Evolutionary conservation across 2,329 filamentous ascomycete species (phyloP), one percentile per base, ranked within the genome.

Genomic region (Diaporthe sp.): DNA sequence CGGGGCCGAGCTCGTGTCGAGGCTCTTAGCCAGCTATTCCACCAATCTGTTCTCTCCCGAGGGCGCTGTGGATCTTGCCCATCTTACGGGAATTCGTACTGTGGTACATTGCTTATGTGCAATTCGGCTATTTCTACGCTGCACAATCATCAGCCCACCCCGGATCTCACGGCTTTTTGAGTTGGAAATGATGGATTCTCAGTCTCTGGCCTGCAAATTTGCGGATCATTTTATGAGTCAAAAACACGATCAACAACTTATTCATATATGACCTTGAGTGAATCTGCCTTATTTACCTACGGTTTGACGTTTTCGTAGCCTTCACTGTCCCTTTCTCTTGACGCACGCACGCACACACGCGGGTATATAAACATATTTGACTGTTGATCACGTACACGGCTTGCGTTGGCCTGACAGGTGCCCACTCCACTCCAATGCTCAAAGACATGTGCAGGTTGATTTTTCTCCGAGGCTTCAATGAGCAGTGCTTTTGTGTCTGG

Each of bases 41-140:
- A 72, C 71, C 71, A 72, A 72, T 61, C 57, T 31, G 12, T 42
- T 39, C 34, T 42, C 57, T 8, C 28, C 2, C 13, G 22, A 19
- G 31, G 62, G 22, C 28, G 51, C 15, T 53, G 65, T 68, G 65
- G 65, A 34, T 37, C 22, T 61, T 37, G 31, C 28, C 31, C 17
- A 34, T 55, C 34, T 28, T 51, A 17, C n/a, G n/a, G 9, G 49
- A 15, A 34, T 6, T 10, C 37, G 22, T 53, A 42, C 46, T 70
- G 49, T 70, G 49, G 65, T 42, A 70, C 65, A 70, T 28, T 55
- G 49, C 46, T 42, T 13, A 42, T 42, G 37, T 42, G 65, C 65
- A 39, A 39, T 28, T 39, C 49, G 49, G 34, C 28, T 70, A 42
- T 28, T 39, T 55, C 65, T 53, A 42, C 31, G 31, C 28, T 15